A percentile compares a stretch with the other conserved stretches of the same genome.
Conservation (phyloP, 306 rosid genomes). For the Argentina anserina region DNA sequence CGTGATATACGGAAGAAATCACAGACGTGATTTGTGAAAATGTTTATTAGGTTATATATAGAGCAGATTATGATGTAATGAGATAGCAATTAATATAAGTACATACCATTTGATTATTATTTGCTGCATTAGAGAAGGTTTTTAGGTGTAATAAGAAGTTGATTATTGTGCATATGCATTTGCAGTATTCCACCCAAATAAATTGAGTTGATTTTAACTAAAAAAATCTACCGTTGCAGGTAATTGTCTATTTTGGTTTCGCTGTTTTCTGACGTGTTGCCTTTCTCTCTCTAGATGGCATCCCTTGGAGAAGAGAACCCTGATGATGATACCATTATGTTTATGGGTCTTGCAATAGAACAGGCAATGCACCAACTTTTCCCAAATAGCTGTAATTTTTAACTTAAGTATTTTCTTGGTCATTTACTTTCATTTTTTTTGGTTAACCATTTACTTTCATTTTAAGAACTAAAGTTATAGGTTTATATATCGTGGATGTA, state of each 20-base stretch:
- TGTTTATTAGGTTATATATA: no score
- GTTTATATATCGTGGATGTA: not conserved
- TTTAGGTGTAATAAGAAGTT: not conserved
- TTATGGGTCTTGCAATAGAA: constrained; percentile 72
- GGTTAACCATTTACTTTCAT: not conserved
- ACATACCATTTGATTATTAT: no score
- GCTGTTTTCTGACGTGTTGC: not conserved
- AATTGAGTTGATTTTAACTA: not conserved
- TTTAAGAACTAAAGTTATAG: not conserved
- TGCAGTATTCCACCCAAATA: not conserved
- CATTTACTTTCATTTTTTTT: not conserved
- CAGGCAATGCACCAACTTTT: constrained; percentile 37
- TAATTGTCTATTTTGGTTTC: not conserved
- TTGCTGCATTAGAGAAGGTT: not conserved
- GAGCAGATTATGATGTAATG: no score
- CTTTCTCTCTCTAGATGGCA: constrained; percentile 25
- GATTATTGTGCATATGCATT: not conserved
- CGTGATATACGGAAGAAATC: no score
- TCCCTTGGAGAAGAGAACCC: constrained; percentile 24
- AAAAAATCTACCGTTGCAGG: not conserved
- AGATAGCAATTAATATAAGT: no score
- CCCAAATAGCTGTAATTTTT: not conserved
- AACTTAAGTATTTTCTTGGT: not conserved
- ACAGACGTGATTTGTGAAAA: no score
- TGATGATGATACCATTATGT: constrained; percentile 26